Conservation (phyloP, 2,329 filamentous ascomycete species). For the Talaromyces sp. region DNA sequence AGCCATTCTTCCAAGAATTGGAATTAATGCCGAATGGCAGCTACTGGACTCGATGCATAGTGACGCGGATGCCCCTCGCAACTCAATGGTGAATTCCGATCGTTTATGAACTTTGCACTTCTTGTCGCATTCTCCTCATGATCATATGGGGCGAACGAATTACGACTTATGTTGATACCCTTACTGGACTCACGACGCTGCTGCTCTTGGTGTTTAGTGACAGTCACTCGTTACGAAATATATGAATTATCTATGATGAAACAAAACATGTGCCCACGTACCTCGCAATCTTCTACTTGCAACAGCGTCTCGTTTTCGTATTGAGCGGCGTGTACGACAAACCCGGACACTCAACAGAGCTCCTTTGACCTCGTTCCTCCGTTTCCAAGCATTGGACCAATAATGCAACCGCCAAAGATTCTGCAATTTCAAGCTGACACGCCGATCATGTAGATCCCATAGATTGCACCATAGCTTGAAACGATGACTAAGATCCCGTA, state of each 20-base stretch:
- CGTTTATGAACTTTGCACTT: conserved; percentile 13
- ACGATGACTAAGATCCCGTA: conserved; percentile 8
- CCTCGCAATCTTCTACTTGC: too few relatives aligned
- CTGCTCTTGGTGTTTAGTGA: conserved; percentile 12
- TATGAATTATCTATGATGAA: neutral
- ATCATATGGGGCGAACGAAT: conserved; percentile 19
- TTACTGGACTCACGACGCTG: conserved; percentile 15
- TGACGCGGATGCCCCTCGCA: neutral
- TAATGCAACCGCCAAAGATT: too few relatives aligned
- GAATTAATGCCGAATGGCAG: neutral
- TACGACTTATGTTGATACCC: conserved; percentile 32
- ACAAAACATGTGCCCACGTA: too few relatives aligned
- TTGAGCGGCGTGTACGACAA: too few relatives aligned
- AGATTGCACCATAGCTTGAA: neutral
- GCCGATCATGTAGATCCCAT: conserved; percentile 4
- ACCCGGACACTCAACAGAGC: too few relatives aligned
- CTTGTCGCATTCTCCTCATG: conserved; percentile 17
- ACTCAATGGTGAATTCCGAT: conserved; percentile 6
- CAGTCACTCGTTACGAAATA: conserved; percentile 14
- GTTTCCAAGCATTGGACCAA: too few relatives aligned
- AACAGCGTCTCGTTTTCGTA: too few relatives aligned
- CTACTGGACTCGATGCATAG: neutral
- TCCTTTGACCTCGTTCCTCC: too few relatives aligned
- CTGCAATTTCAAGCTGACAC: neutral
- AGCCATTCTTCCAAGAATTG: neutral